These are phyloP conservation scores for Penicillium robsamsonii DNA, from an alignment of 495 filamentous ascomycete genomes.

Conservation along the genomic window DNA sequence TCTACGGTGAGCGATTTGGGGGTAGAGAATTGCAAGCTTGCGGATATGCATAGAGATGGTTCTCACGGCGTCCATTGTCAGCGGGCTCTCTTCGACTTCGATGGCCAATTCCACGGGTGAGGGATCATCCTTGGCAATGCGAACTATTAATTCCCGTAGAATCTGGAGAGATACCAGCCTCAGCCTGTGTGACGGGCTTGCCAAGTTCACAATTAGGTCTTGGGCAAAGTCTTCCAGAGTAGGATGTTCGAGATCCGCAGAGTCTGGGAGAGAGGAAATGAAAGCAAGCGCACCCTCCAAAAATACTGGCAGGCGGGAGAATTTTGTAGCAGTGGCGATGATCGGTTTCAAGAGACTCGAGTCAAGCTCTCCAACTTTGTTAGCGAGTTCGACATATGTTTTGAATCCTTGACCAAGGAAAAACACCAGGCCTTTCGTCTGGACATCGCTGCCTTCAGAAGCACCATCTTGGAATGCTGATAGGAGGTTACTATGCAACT, in stretches of 20 bases:
- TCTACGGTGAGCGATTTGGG: constrained; percentile 48
- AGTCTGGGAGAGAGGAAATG: constrained; percentile 47
- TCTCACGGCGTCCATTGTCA: constrained; percentile 71
- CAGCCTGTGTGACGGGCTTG: constrained; percentile 66
- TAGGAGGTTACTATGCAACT: constrained; percentile 34
- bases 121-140: constrained; percentile 36
- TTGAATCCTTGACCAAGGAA: constrained; percentile 49
- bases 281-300: constrained; percentile 64
- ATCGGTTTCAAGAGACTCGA: constrained; percentile 54
- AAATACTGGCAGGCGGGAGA: constrained; percentile 61
- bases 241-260: constrained; percentile 42
- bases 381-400: constrained; percentile 42
- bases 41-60: constrained; percentile 80
- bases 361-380: constrained; percentile 42
- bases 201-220: constrained; percentile 67
- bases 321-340: constrained; percentile 57
- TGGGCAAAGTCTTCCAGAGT: constrained; percentile 54
- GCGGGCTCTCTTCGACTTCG: constrained; percentile 72
- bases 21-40: constrained; percentile 64
- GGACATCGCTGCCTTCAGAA: constrained; percentile 21
- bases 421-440: constrained; percentile 25
- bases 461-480: constrained; percentile 26
- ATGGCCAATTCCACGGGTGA: constrained; percentile 52
- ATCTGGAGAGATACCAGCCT: constrained; percentile 69
- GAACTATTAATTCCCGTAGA: constrained; percentile 44